Evolutionary conservation across 2,329 filamentous ascomycete genomes (phyloP).

Genomic region (Cordyceps cateniannulata): DNA sequence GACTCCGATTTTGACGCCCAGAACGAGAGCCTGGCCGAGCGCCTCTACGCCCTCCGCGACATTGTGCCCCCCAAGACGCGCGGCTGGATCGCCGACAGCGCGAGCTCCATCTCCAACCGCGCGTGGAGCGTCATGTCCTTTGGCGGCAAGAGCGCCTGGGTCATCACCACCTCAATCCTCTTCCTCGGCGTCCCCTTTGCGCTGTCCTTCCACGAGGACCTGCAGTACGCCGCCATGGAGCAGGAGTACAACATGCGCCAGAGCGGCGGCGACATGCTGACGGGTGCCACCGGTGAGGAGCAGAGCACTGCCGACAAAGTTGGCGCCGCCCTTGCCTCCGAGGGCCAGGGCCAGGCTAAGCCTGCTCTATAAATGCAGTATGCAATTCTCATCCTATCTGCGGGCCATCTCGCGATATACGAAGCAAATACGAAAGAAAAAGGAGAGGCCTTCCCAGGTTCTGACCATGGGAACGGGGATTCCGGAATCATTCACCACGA

Average conservation of each 20-base stretch:
- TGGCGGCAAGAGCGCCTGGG: conserved; percentile 82
- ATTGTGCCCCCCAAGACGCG: conserved; percentile 69
- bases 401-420: neutral
- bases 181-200: conserved; percentile 90
- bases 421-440: neutral
- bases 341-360: conserved; percentile 31
- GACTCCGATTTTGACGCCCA: conserved; percentile 63
- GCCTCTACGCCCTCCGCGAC: conserved; percentile 66
- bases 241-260: conserved; percentile 94
- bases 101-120: conserved; percentile 45
- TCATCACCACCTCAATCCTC: conserved; percentile 82
- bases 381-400: neutral
- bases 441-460: neutral
- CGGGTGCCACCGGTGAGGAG: conserved; percentile 35
- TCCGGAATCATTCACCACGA: conserved; percentile 6
- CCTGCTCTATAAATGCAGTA: conserved; percentile 39
- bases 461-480: neutral
- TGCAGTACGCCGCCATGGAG: conserved; percentile 96
- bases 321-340: conserved; percentile 40
- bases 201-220: conserved; percentile 88
- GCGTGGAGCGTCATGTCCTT: conserved; percentile 56
- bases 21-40: conserved; percentile 57
- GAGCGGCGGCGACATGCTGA: conserved; percentile 68
- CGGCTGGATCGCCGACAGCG: conserved; percentile 57
- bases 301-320: conserved; percentile 43